Conservation (phyloP, 441 rosid species). For the Croton laevigatus region DNA sequence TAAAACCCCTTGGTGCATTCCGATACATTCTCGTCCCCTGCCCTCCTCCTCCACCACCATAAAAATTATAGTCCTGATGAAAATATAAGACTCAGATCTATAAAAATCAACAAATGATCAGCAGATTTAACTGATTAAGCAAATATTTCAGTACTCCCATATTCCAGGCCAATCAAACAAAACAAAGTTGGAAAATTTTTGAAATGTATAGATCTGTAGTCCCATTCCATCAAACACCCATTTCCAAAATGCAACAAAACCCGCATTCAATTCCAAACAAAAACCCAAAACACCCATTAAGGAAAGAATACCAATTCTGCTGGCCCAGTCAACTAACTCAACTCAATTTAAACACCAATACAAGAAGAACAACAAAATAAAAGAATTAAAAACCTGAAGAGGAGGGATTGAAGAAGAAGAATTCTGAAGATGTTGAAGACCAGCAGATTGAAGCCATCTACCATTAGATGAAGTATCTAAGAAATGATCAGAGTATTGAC, state of each 20-base stretch:
- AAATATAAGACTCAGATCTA: conserved; percentile 28
- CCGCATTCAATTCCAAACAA: background rate
- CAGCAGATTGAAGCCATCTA: conserved; percentile 92
- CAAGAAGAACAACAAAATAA: background rate
- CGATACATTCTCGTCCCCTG: conserved; percentile 62
- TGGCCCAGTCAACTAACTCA: background rate
- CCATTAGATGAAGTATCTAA: conserved; percentile 71
- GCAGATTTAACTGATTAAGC: background rate
- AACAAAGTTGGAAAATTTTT: background rate
- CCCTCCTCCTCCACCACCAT: conserved; percentile 60
- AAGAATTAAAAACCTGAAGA: conserved; percentile 43
- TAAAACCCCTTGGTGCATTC: conserved; percentile 61
- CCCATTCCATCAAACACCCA: background rate
- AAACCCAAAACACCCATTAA: background rate
- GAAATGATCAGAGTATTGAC: conserved; percentile 77
- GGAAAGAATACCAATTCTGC: background rate
- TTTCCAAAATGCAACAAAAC: background rate
- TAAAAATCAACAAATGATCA: conserved; percentile 15
- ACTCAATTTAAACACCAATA: background rate
- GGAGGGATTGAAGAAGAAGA: conserved; percentile 50
- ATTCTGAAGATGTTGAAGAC: conserved; percentile 76
- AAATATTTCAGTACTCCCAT: background rate
- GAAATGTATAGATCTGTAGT: conserved; percentile 22
- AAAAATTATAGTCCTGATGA: conserved; percentile 77
- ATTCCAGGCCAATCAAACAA: background rate